phyloP scores from a whole-genome alignment of 164 flowering plant genomes.

The Tetrastigma voinierianum region DNA sequence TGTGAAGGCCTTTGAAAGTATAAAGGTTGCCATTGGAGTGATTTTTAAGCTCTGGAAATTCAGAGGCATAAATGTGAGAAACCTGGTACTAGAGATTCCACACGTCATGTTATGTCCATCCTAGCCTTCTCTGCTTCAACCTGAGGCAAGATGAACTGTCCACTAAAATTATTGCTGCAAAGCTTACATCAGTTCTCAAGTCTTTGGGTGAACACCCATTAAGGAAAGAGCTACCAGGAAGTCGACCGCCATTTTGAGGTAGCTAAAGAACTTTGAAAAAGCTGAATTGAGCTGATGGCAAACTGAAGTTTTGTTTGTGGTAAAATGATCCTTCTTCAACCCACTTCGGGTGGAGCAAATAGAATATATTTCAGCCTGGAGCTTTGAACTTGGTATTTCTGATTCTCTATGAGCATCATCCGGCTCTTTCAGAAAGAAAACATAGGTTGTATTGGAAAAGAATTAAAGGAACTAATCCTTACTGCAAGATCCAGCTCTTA shows the following conservation, averaged over 20 bases:
- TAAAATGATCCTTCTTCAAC: slow-evolving; percentile 13
- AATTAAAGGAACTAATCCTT: slow-evolving; percentile 28
- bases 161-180: slow-evolving; percentile 61
- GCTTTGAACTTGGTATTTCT: slow-evolving; percentile 70
- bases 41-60: slow-evolving; percentile 71
- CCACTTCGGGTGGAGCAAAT: too few relatives aligned
- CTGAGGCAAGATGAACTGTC: slow-evolving; percentile 24
- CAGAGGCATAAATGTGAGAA: slow-evolving; percentile 44
- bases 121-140: slow-evolving; percentile 20
- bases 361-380: slow-evolving; percentile 38
- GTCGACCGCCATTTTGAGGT: slow-evolving; percentile 69
- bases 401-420: slow-evolving; percentile 96
- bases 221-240: slow-evolving; percentile 71
- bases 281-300: slow-evolving; percentile 54
- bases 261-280: slow-evolving; percentile 82
- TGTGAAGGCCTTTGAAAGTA: slow-evolving; percentile 77
- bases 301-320: slow-evolving; percentile 38
- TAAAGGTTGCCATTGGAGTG: slow-evolving; percentile 62
- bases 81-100: slow-evolving; percentile 6
- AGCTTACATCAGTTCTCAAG: slow-evolving; percentile 52
- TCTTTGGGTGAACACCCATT: slow-evolving; percentile 83
- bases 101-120: slow-evolving; percentile 64
- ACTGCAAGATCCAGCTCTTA: slow-evolving; percentile 46
- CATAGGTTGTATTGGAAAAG: too few relatives aligned
- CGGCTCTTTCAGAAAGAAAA: slow-evolving; percentile 80